Evolutionary conservation across 345 rosid genomes (phyloP), one percentile per base, ranked within the genome.

Genomic region (Turnera subulata): DNA sequence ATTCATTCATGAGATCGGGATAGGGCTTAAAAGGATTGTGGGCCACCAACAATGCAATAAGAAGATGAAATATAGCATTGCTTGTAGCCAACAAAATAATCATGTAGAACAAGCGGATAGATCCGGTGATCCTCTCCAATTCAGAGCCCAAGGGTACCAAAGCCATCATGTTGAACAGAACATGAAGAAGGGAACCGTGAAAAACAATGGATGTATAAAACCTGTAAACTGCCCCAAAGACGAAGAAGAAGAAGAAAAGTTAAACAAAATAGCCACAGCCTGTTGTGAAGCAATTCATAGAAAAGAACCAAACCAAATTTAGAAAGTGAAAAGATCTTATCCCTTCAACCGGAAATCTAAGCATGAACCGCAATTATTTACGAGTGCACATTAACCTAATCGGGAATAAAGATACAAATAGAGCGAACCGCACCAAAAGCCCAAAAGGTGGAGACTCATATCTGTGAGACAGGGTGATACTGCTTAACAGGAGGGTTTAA

Each of bases 71-170:
- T 46, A 87, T 48, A 37, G 89, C 94, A 77, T 87, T 93, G 84
- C 80, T 79, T 46, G 93, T 75, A 21, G 97, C 96, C 83, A 89
- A 70, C 76, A 93, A 72, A 63, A 85, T 54, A 45, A 80, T 82
- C 32, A 80, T 68, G 86, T 80, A 89, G 33, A 84, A 71, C 74
- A 87, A 67, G 46, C 96, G 90, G 56, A 93, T 63, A 52, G 99
- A 93, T 66, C 99, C 99, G 97, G 87, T 87, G 66, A 93, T 83
- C 66, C 94, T 87, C 87, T 93, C 99, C 64, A 93, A 73, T 72
- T 89, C 97, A 12, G 97, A 85, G 47, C 97, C 94, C 84, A 89
- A 71, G 69, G 97, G 99, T 64, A 89, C 86, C 84, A 89, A 76
- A 38, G 99, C 96, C 87, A 93, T 53, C 90, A 93, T 93, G 84